Evolutionary conservation across 2,329 filamentous ascomycete species (phyloP), one percentile per base, ranked within the genome.

Genomic region (Sporothrix variecibatus): DNA sequence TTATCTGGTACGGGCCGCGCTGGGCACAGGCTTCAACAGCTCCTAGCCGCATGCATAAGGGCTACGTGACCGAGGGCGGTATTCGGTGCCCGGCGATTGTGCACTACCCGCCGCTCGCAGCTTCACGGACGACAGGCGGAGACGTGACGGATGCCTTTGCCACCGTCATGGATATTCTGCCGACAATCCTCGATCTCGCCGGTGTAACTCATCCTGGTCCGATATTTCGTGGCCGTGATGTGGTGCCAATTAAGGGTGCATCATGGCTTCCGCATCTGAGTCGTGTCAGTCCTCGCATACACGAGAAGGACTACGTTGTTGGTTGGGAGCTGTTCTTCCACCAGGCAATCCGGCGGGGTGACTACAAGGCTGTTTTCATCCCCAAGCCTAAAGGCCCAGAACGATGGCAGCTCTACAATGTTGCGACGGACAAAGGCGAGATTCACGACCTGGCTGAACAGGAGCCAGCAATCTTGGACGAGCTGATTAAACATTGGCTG

Each of bases 1-100:
- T 88, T 78, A 84, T 88, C 73, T 89, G 87, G 87, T 89, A 89
- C 75, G 87, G 87, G 0, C 85, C 86, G 0, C 84, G 84, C 17
- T 89, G 87, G 51, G 65, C 72, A 7, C 69, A 62, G 11, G 80
- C 80, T 1, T 75, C 79, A 15, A 81, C 78, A 20, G 79, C 79
- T 11, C 80, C 80, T 0, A 77, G 77, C 15, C 73, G 80, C 0
- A 76, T 78, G 28, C 77, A 74, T 58, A 81, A 81, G 73, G 80
- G 81, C 2, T 84, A 82, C 76, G 83, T 82, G 0, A 84, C 83
- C 0, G 84, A 85, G 64, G 84, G 87, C 4, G 87, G 87, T 43
- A 85, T 88, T 17, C 84, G 85, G 15, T 87, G 3, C 86, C 69
- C 86, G 0, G 87, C 74, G 71, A 67, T 87, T 76, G 80, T 87